Evolutionary conservation across 2,329 filamentous ascomycete genomes (phyloP), one percentile per base, ranked within the genome.

Genomic region (Aspergillus sp.): DNA sequence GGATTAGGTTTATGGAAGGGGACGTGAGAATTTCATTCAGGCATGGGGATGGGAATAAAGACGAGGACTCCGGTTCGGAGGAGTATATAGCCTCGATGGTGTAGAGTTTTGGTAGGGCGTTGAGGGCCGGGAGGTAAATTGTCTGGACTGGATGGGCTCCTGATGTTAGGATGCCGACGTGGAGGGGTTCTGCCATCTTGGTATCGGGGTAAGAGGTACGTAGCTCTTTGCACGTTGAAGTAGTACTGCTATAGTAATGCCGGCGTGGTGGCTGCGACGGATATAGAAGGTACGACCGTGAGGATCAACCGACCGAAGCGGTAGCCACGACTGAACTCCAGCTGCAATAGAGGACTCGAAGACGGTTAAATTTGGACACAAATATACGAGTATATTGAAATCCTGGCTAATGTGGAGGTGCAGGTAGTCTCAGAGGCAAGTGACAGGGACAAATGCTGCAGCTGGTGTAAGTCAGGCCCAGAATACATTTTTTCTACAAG

Each of bases 51-150:
- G 27, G 6, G 50, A 52, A n/a, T 19, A 31, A 61, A 54, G 43
- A 40, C 27, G 27, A 4, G 23, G 47, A 19, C 24, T 49, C 19
- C 19, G 21, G 46, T 14, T 49, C 19, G 0, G 82, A 82, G 4
- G 81, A 82, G 68, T 83, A 84, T 43, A 86, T 72, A 59, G 78
- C 77, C 1, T 75, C 79, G 35, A 79, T 74, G 2, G 67, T 68
- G 71, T 77, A 86, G 31, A 76, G 70, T 33, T 57, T 47, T 21
- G 54, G 77, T 62, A 58, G 75, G 70, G 47, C 84, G 50, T 71
- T 71, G 9, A 86, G 65, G 3, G 74, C 78, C 0, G 81, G 82
- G 6, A 86, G 77, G 65, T 86, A 83, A 27, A 80, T 77, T 37
- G 82, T 79, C 68, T 85, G 79, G 31, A 75, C 73, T 41, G 83